These are phyloP conservation scores for Mycena kentingensis DNA, from an alignment of 768 basidiomycete species.

Conservation along the genomic window DNA sequence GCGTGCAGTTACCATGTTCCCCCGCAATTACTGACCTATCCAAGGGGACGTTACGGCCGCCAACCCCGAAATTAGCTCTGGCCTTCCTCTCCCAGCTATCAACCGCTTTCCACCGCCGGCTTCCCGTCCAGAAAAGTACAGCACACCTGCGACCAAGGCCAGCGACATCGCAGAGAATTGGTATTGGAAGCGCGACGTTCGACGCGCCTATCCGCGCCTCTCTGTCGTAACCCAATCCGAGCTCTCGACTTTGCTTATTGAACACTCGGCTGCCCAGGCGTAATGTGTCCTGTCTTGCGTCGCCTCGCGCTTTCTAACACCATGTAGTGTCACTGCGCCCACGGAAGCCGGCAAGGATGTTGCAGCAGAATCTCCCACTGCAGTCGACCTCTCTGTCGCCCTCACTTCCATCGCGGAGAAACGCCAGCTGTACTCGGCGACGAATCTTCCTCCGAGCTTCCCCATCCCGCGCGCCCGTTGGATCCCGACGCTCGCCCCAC, in stretches of 20 bases:
- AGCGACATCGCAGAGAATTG: conserved; percentile 90
- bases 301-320: conserved; percentile 4
- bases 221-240: conserved; percentile 86
- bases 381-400: conserved; percentile 69
- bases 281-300: conserved; percentile 42
- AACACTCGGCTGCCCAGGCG: conserved; percentile 69
- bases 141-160: conserved; percentile 80
- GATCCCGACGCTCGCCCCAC: conserved; percentile 67
- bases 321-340: conserved; percentile 15
- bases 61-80: conserved; percentile 89
- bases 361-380: conserved; percentile 44
- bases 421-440: conserved; percentile 59
- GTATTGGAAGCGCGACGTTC: conserved; percentile 96
- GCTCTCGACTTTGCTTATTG: conserved; percentile 76
- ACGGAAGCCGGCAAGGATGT: conserved; percentile 42
- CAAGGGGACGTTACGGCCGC: conserved; percentile 82
- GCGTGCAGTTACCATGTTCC: conserved; percentile 32
- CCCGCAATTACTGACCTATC: conserved; percentile 5
- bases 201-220: conserved; percentile 88
- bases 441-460: conserved; percentile 73
- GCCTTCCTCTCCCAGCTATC: conserved; percentile 73
- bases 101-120: conserved; percentile 86
- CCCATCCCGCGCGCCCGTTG: conserved; percentile 71
- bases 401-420: conserved; percentile 64
- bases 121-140: conserved; percentile 84